Percentiles rank a stretch among this genome's conserved stretches.
Evolutionary conservation across 345 rosid species (phyloP).

Genomic region (Eucalyptus albens): DNA sequence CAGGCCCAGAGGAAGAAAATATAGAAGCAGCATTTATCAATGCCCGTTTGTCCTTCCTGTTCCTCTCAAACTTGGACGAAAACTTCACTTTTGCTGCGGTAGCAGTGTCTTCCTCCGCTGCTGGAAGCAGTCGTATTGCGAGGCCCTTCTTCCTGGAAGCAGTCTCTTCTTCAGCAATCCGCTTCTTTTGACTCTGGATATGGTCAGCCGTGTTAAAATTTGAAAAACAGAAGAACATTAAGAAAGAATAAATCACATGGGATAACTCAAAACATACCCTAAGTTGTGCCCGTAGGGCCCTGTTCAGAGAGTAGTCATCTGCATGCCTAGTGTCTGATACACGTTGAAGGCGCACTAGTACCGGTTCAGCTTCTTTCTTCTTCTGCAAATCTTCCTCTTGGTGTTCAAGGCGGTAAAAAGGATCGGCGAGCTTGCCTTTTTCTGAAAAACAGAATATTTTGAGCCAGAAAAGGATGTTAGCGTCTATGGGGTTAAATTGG

Average conservation of each 20-base stretch:
- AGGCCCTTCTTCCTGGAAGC: conserved; percentile 64
- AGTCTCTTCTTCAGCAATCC: conserved; percentile 79
- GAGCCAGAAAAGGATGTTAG: not conserved
- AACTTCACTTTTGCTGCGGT: conserved; percentile 54
- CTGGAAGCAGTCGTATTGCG: conserved; percentile 66
- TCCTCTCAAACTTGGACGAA: conserved; percentile 60
- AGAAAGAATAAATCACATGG: not conserved
- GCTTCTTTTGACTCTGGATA: conserved; percentile 60
- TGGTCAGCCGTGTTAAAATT: not conserved
- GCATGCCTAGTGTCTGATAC: conserved; percentile 76
- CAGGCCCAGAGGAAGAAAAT: conserved; percentile 31
- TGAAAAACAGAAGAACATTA: not conserved
- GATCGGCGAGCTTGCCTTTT: conserved; percentile 90
- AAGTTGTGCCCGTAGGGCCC: conserved; percentile 63
- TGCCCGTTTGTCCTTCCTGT: conserved; percentile 71
- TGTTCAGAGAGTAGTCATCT: conserved; percentile 83
- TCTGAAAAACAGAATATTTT: conserved; percentile 25
- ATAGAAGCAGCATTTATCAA: conserved; percentile 61
- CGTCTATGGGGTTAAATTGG: not conserved
- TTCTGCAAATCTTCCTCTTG: conserved; percentile 87
- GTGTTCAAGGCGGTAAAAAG: conserved; percentile 90
- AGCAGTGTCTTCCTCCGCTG: conserved; percentile 45
- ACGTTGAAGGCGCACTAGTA: conserved; percentile 70
- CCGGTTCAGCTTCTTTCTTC: conserved; percentile 96
- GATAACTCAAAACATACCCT: conserved; percentile 25